These are phyloP conservation scores for Cladorrhinum sp. DNA, from an alignment of 2,329 filamentous ascomycete species.

Conservation along the genomic window DNA sequence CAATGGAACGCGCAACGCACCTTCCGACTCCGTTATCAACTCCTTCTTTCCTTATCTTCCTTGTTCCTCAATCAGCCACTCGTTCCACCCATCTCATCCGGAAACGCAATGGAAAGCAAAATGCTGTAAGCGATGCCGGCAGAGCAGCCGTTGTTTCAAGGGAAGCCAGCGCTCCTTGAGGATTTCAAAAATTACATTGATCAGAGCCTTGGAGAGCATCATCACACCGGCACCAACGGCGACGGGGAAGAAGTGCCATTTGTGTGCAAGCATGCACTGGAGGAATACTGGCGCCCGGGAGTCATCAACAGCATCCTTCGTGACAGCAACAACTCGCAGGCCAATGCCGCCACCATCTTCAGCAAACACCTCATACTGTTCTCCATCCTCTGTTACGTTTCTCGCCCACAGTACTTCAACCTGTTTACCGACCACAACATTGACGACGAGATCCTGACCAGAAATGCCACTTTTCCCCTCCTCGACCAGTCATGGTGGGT, in stretches of 20 bases:
- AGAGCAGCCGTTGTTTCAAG: too few species aligned
- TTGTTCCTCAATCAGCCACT: too few species aligned
- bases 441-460: too few species aligned
- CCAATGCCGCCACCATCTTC: not conserved
- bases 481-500: not conserved
- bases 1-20: too few species aligned
- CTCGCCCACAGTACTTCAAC: not conserved
- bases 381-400: slow-evolving; percentile 7
- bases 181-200: not conserved
- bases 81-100: too few species aligned
- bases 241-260: not conserved
- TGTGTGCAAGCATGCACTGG: not conserved
- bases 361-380: not conserved
- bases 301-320: not conserved
- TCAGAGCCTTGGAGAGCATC: not conserved
- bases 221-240: not conserved
- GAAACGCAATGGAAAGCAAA: too few species aligned
- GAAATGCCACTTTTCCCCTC: too few species aligned
- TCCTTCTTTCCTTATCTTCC: too few species aligned
- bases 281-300: not conserved
- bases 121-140: too few species aligned
- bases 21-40: too few species aligned
- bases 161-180: not conserved
- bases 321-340: not conserved
- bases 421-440: not conserved